A percentile compares a stretch with the other conserved stretches of the same genome.
phyloP scores from a whole-genome alignment of 345 rosid genomes.

The Eucalyptus marginata region DNA sequence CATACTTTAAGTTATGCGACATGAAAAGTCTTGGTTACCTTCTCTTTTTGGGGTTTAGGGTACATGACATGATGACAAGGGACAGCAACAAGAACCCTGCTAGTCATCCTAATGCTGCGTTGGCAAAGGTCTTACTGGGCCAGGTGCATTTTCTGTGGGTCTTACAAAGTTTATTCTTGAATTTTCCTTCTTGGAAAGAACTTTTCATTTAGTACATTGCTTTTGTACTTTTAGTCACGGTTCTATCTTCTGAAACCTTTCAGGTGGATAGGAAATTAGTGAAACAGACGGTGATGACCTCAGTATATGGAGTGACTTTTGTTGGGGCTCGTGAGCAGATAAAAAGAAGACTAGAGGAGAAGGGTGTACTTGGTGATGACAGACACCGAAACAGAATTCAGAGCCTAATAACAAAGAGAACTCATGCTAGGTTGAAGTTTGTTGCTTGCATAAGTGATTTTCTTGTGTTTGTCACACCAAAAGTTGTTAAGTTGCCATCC shows the following conservation, averaged over 20 bases:
- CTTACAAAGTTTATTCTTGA: neutral
- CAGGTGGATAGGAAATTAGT: conserved; percentile 94
- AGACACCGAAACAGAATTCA: neutral
- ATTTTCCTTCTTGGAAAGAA: neutral
- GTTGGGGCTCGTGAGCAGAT: conserved; percentile 95
- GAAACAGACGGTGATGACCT: conserved; percentile 95
- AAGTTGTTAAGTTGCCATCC: too few relatives aligned
- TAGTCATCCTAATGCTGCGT: conserved; percentile 48
- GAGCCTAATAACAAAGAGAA: too few relatives aligned
- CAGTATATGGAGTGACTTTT: conserved; percentile 96
- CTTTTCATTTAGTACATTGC: neutral
- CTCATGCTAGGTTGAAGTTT: too few relatives aligned
- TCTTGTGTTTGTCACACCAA: too few relatives aligned
- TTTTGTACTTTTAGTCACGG: neutral
- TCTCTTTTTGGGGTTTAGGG: conserved; percentile 33
- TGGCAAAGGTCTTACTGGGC: conserved; percentile 67
- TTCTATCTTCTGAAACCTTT: conserved; percentile 9
- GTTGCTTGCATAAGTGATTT: too few relatives aligned
- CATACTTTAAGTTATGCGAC: neutral
- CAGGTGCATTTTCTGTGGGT: conserved; percentile 28
- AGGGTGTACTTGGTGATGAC: conserved; percentile 78
- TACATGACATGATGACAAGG: conserved; percentile 67
- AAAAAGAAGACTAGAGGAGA: conserved; percentile 83
- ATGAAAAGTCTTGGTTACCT: neutral
- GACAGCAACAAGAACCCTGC: conserved; percentile 78